Evolutionary conservation across 1,284 basidiomycete species (phyloP).

Genomic region (Malassezia sympodialis): DNA sequence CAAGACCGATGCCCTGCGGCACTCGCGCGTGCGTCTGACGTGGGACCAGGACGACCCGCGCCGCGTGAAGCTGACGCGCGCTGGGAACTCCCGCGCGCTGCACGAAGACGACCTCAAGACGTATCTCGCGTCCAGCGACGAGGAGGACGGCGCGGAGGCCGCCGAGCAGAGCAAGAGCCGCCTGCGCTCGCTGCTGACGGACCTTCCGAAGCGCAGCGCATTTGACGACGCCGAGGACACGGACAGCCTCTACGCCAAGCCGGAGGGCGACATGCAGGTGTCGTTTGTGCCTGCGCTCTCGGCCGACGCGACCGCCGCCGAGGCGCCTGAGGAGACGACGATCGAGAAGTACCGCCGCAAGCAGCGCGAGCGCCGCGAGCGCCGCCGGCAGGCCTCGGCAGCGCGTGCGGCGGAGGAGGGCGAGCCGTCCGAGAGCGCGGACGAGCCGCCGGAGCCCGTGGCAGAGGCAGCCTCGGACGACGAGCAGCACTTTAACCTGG

Average conservation of each 20-base stretch:
- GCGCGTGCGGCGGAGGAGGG: constrained; percentile 6
- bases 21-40: constrained; percentile 92
- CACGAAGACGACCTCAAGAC: constrained; percentile 44
- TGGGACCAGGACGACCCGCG: constrained; percentile 98
- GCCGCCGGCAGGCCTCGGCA: constrained; percentile 5
- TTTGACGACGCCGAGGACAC: constrained; percentile 37
- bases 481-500: constrained; percentile 74
- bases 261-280: constrained; percentile 41
- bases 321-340: constrained; percentile 37
- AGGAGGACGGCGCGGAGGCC: constrained; percentile 22
- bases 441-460: constrained; percentile 47
- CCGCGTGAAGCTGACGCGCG: constrained; percentile 59
- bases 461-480: constrained; percentile 24
- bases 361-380: constrained; percentile 43
- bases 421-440: constrained; percentile 17
- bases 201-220: constrained; percentile 21
- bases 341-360: constrained; percentile 45
- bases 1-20: constrained; percentile 88
- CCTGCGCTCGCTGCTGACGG: constrained; percentile 33
- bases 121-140: constrained; percentile 42
- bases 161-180: constrained; percentile 18
- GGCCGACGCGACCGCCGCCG: constrained; percentile 24
- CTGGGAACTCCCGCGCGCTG: constrained; percentile 29
- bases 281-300: constrained; percentile 44
- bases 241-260: constrained; percentile 11